Percentiles rank a stretch among this genome's conserved stretches.
These are phyloP conservation scores for Metschnikowia rubicola DNA, from an alignment of 805 yeast genomes.

Conservation along the genomic window DNA sequence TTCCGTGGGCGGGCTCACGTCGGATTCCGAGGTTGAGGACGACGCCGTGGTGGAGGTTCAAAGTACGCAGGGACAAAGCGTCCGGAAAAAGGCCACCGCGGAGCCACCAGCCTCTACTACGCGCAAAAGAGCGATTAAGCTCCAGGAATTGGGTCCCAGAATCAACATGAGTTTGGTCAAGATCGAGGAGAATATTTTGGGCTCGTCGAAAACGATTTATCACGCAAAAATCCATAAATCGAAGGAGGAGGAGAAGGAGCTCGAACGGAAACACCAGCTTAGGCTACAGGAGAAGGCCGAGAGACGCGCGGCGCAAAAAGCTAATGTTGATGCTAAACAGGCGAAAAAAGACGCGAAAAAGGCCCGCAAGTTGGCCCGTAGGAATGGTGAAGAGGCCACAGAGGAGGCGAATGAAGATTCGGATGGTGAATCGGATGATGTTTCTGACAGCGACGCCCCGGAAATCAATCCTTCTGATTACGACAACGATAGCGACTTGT, in stretches of 20 bases:
- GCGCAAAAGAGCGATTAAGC: conserved; percentile 78
- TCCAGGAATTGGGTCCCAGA: conserved; percentile 93
- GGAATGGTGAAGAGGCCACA: conserved; percentile 28
- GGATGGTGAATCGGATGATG: conserved; percentile 19
- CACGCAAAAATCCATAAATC: conserved; percentile 71
- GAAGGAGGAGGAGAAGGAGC: conserved; percentile 51
- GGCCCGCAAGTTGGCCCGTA: conserved; percentile 59
- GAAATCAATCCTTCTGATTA: conserved; percentile 43
- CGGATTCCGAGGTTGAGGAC: conserved; percentile 93
- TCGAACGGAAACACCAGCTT: conserved; percentile 66
- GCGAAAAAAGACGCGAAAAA: conserved; percentile 72
- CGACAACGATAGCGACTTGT: conserved; percentile 50
- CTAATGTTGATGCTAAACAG: conserved; percentile 69
- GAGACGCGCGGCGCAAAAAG: conserved; percentile 76
- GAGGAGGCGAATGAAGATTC: conserved; percentile 27
- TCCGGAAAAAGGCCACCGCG: conserved; percentile 19
- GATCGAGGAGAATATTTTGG: conserved; percentile 84
- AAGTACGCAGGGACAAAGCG: conserved; percentile 19
- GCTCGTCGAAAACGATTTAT: conserved; percentile 82
- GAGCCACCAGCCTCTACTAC: conserved; percentile 24
- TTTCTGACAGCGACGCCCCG: conserved; percentile 29
- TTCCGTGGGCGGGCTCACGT: conserved; percentile 74
- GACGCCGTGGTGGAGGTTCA: conserved; percentile 72
- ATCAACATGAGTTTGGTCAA: conserved; percentile 70
- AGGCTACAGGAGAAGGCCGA: conserved; percentile 60